Conservation (phyloP, 306 rosid genomes). For the Acmispon strigosus region DNA sequence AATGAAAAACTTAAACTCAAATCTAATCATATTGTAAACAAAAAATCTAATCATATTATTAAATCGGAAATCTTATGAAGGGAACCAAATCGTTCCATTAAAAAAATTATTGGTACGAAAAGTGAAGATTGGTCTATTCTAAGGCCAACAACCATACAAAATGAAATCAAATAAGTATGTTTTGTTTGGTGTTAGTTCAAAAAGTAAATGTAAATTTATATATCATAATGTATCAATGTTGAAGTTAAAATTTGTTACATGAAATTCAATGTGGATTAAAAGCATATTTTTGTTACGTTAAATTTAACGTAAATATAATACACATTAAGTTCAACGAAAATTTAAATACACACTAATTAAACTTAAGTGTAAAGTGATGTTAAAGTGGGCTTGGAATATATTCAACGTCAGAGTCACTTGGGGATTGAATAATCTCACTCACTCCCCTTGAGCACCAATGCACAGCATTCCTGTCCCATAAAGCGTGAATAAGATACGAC, state of each 20-base stretch:
- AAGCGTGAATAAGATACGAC: constrained; percentile 58
- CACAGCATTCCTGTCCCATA: constrained; percentile 63
- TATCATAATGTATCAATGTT: no score
- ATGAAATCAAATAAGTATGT: not conserved
- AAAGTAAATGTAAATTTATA: no score
- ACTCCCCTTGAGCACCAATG: constrained; percentile 27
- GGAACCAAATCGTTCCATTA: not conserved
- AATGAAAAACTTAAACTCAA: not conserved
- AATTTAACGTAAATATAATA: no score
- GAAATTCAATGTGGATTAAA: no score
- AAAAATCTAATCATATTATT: not conserved
- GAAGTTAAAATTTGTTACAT: no score
- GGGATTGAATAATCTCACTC: constrained; percentile 43
- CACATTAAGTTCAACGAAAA: no score
- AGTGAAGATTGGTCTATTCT: constrained; percentile 31
- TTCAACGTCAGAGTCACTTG: constrained; percentile 37
- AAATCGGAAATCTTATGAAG: constrained; percentile 2
- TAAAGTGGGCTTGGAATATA: constrained; percentile 40
- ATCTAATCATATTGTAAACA: not conserved
- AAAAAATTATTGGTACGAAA: constrained; percentile 13
- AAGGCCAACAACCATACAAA: constrained; percentile 24
- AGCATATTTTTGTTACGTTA: no score
- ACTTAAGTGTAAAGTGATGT: not conserved
- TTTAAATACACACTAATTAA: no score
- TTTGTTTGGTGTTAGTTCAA: no score